These are phyloP conservation scores for Eimeria brunetti DNA, from an alignment of 169 alveolate genomes.

Conservation along the genomic window DNA sequence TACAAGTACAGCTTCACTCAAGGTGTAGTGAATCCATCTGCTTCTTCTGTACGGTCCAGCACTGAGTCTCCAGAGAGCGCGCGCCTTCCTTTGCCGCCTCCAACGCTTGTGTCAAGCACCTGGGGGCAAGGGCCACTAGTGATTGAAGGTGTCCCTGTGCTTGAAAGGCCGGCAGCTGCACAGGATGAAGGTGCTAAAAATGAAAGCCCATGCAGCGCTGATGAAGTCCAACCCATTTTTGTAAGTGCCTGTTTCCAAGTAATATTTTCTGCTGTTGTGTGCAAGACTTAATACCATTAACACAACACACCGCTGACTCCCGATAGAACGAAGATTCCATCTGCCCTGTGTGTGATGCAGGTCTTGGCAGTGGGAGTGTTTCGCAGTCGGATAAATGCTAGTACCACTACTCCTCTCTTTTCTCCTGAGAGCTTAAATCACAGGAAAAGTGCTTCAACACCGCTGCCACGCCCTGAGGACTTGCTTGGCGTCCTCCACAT, in stretches of 20 bases:
- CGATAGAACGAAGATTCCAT: neutral
- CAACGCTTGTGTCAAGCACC: constrained; percentile 60
- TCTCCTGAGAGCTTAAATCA: neutral
- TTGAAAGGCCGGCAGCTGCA: constrained; percentile 5
- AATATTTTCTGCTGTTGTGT: neutral
- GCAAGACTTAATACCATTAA: neutral
- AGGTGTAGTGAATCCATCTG: neutral
- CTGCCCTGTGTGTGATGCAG: constrained; percentile 14
- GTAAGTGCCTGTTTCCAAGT: constrained; percentile 6
- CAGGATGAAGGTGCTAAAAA: neutral
- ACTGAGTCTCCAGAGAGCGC: neutral
- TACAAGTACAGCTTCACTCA: constrained; percentile 36
- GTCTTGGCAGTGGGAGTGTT: constrained; percentile 50
- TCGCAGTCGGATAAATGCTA: neutral
- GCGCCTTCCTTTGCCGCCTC: constrained; percentile 30
- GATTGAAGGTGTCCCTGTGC: constrained; percentile 53
- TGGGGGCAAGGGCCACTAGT: constrained; percentile 74
- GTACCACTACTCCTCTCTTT: neutral
- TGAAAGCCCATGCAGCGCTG: neutral
- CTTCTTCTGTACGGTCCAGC: neutral
- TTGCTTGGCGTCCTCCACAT: constrained; percentile 57
- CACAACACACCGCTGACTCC: neutral
- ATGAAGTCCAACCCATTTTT: neutral
- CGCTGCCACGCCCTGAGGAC: constrained; percentile 44
- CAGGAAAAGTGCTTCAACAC: neutral